These are phyloP conservation scores for Chimonanthus praecox DNA, from an alignment of 164 flowering plant species.

Conservation along the genomic window DNA sequence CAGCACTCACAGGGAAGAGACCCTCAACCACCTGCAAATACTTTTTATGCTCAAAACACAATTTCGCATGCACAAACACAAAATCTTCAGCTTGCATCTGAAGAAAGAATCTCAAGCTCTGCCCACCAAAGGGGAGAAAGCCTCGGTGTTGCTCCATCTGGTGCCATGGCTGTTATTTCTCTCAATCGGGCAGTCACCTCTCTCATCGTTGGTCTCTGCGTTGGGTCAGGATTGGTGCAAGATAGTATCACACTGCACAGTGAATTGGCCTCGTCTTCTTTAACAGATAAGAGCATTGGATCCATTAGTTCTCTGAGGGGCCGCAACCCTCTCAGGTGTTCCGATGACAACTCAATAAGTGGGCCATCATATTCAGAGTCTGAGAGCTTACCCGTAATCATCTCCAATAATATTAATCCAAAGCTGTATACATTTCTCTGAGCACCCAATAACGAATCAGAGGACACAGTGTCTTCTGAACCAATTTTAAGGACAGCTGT, in stretches of 20 bases:
- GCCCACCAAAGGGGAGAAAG: slow-evolving; percentile 85
- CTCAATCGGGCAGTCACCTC: slow-evolving; percentile 44
- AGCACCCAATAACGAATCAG: slow-evolving; percentile 24
- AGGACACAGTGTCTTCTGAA: slow-evolving; percentile 22
- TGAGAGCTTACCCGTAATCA: slow-evolving; percentile 54
- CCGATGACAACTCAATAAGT: slow-evolving; percentile 34
- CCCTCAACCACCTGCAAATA: background rate
- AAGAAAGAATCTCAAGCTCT: slow-evolving; percentile 62
- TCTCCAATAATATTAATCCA: slow-evolving; percentile 54
- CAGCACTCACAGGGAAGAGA: background rate
- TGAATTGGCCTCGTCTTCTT: slow-evolving; percentile 35
- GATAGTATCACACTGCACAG: slow-evolving; percentile 34
- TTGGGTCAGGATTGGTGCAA: slow-evolving; percentile 48
- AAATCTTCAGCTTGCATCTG: slow-evolving; percentile 28
- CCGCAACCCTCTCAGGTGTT: slow-evolving; percentile 23
- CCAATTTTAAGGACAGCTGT: slow-evolving; percentile 29
- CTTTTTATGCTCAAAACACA: background rate
- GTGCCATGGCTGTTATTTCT: slow-evolving; percentile 52
- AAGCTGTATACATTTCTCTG: slow-evolving; percentile 54
- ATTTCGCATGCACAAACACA: background rate
- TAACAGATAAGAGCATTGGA: slow-evolving; percentile 44
- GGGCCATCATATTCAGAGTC: slow-evolving; percentile 23
- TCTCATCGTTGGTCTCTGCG: slow-evolving; percentile 50
- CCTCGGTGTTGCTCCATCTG: slow-evolving; percentile 64
- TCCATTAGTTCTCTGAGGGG: slow-evolving; percentile 41